Conservation (phyloP, 495 filamentous ascomycete genomes). For the Aspergillus conjunctus region DNA sequence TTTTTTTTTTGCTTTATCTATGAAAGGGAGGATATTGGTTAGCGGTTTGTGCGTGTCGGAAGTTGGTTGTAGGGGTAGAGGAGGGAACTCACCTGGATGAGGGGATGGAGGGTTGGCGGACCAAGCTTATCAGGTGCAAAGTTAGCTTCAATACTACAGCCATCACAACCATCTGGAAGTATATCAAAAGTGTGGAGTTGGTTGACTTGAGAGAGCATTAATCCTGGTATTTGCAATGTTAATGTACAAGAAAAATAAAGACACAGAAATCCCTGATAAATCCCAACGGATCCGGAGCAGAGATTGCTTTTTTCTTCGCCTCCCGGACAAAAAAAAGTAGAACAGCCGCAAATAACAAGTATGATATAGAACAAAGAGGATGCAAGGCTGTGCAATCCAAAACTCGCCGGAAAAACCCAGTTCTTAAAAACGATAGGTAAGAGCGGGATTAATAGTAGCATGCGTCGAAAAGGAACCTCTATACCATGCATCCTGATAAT, state of each 20-base stretch:
- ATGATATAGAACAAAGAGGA: constrained; percentile 16
- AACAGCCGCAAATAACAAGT: constrained; percentile 6
- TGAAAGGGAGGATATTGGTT: not conserved
- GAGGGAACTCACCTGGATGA: too few relatives aligned
- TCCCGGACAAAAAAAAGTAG: constrained; percentile 18
- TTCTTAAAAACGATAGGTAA: constrained; percentile 35
- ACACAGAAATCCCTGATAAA: constrained; percentile 24
- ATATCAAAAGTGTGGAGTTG: not conserved
- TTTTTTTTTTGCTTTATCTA: constrained; percentile 2
- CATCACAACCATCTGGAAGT: not conserved
- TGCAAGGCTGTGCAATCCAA: constrained; percentile 36
- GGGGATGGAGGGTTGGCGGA: too few relatives aligned
- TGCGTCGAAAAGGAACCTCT: constrained; percentile 37
- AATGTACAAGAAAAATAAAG: constrained; percentile 43
- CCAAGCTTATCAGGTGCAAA: not conserved
- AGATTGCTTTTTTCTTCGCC: constrained; percentile 22
- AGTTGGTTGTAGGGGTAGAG: too few relatives aligned
- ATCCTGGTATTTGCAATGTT: constrained; percentile 41
- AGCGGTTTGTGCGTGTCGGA: not conserved
- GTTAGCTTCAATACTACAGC: not conserved
- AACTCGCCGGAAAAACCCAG: constrained; percentile 35
- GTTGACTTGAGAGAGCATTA: constrained; percentile 31
- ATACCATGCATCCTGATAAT: constrained; percentile 47
- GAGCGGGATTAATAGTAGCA: constrained; percentile 31
- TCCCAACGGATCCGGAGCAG: constrained; percentile 16